Percentiles rank a stretch among this genome's conserved stretches.
phyloP scores from a whole-genome alignment of 164 flowering plant genomes.

The Platanus orientalis region DNA sequence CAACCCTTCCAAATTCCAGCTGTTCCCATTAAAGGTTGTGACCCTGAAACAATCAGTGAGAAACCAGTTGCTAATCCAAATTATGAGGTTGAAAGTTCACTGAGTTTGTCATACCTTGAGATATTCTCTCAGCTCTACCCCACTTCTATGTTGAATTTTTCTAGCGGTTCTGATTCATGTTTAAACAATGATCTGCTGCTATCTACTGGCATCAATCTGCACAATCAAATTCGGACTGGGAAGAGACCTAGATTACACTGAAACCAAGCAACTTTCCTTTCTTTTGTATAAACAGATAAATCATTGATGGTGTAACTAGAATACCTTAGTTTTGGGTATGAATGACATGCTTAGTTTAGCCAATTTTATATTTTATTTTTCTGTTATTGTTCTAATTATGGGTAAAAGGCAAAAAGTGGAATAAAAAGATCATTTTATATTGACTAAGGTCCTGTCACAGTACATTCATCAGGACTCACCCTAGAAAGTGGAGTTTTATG shows the following conservation, averaged over 20 bases:
- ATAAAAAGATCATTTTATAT: no score
- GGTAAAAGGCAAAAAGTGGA: no score
- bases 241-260: conserved; percentile 49
- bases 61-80: conserved; percentile 12
- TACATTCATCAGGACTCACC: no score
- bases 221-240: conserved; percentile 14
- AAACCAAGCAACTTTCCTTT: conserved; percentile 4
- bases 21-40: conserved; percentile 26
- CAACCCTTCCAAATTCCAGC: conserved; percentile 41
- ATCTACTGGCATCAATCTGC: conserved; percentile 14
- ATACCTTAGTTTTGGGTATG: conserved; percentile 9
- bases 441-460: no score
- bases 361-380: no score
- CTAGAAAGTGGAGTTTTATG: no score
- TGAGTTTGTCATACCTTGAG: conserved; percentile 13
- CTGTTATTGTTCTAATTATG: no score
- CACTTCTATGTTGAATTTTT: conserved; percentile 34
- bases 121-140: conserved; percentile 31
- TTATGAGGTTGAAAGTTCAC: conserved; percentile 8
- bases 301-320: conserved; percentile 23
- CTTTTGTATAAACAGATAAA: conserved; percentile 11
- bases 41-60: conserved; percentile 6
- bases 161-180: conserved; percentile 19
- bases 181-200: conserved; percentile 12
- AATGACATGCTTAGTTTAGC: neutral